These are phyloP conservation scores for Cnidoscolus chayamansa DNA, from an alignment of 441 rosid genomes.

Conservation along the genomic window DNA sequence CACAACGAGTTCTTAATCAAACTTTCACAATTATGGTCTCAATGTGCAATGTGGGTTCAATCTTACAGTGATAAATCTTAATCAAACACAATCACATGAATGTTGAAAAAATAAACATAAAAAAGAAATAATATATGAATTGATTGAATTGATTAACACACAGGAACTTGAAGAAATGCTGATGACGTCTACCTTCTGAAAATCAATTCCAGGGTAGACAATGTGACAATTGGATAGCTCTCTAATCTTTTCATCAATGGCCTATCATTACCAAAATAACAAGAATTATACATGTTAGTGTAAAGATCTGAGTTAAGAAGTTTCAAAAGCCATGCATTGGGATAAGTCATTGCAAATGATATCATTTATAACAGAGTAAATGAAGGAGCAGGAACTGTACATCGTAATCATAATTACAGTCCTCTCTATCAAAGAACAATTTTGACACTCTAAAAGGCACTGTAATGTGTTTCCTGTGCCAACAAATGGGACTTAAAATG, in stretches of 20 bases:
- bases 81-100: not conserved
- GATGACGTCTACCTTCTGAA: conserved; percentile 62
- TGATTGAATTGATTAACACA: not conserved
- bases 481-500: not conserved
- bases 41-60: conserved; percentile 15
- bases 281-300: conserved; percentile 16
- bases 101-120: not conserved
- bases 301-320: not conserved
- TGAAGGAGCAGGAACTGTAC: not conserved
- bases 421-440: not conserved
- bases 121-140: not conserved
- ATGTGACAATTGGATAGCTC: conserved; percentile 91
- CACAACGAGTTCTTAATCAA: conserved; percentile 27
- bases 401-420: not conserved
- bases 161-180: not conserved
- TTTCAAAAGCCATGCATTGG: conserved; percentile 3
- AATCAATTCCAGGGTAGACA: conserved; percentile 68
- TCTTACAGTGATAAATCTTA: not conserved
- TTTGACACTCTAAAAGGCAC: not conserved
- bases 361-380: not conserved
- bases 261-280: conserved; percentile 50
- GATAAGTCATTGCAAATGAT: not conserved
- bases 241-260: conserved; percentile 92
- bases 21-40: conserved; percentile 2
- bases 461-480: not conserved